Percentiles rank a stretch among this genome's conserved stretches.
Evolutionary conservation across 1,284 basidiomycete species (phyloP).

Genomic region (Cryptococcus jaspeensis): DNA sequence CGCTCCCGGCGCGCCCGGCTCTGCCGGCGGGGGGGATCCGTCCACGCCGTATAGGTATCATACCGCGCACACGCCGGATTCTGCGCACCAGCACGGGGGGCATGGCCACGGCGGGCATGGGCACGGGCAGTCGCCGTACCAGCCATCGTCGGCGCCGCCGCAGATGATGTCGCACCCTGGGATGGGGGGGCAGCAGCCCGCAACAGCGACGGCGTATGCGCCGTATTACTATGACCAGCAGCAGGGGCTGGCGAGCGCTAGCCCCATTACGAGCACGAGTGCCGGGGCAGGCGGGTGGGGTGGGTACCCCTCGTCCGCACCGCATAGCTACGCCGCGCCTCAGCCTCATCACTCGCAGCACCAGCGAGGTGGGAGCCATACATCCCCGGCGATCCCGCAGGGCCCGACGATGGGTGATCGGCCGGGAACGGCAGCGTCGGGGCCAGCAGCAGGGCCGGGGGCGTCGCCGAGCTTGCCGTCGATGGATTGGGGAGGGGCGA

Average conservation of each 20-base stretch:
- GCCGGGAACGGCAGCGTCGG: too few relatives aligned
- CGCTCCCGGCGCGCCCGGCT: too few relatives aligned
- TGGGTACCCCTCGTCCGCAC: background rate
- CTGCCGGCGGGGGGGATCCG: conserved; percentile 21
- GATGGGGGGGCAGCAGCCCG: conserved; percentile 2
- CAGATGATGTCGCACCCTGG: conserved; percentile 20
- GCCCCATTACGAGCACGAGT: background rate
- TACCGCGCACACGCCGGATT: conserved; percentile 9
- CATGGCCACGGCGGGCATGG: too few relatives aligned
- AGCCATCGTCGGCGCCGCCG: conserved; percentile 33
- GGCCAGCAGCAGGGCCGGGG: too few relatives aligned
- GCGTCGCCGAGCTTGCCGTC: too few relatives aligned
- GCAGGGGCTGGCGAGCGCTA: conserved; percentile 14
- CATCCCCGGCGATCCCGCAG: background rate
- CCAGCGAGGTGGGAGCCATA: background rate
- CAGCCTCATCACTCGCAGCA: background rate
- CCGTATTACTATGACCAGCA: conserved; percentile 26
- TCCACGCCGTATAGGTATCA: conserved; percentile 37
- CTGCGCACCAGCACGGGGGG: conserved; percentile 3
- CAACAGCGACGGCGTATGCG: conserved; percentile 10
- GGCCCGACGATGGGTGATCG: too few relatives aligned
- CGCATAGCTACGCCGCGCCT: background rate
- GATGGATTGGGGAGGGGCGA: too few relatives aligned
- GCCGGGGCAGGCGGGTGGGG: background rate
- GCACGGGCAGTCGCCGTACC: conserved; percentile 25